Percentiles rank a stretch among this genome's conserved stretches.
Evolutionary conservation across 2,329 filamentous ascomycete genomes (phyloP).

Genomic region (Talaromyces sp.): DNA sequence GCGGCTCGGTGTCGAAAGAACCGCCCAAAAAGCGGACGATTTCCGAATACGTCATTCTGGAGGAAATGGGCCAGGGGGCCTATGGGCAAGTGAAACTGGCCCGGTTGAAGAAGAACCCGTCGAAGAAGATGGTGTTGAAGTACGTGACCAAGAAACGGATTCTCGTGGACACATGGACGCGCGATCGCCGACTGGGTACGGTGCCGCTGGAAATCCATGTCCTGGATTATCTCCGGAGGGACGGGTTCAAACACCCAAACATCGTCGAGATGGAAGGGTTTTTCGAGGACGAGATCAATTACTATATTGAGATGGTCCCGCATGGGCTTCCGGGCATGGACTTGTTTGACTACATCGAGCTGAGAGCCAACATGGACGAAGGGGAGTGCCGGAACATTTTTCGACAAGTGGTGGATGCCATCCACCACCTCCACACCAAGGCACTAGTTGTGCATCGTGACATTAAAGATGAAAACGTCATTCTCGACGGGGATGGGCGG

Average conservation of each 20-base stretch:
- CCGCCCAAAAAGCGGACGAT: conserved; percentile 69
- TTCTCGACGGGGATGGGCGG: conserved; percentile 87
- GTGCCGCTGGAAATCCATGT: conserved; percentile 97
- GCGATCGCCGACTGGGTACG: conserved; percentile 85
- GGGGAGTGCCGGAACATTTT: conserved; percentile 92
- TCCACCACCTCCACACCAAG: conserved; percentile 86
- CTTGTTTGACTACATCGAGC: conserved; percentile 96
- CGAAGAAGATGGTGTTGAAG: conserved; percentile 87
- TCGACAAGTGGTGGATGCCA: conserved; percentile 79
- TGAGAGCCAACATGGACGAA: conserved; percentile 95
- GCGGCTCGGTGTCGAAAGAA: conserved; percentile 23
- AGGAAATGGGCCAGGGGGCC: conserved; percentile 97
- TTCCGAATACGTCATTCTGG: conserved; percentile 81
- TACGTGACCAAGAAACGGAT: conserved; percentile 97
- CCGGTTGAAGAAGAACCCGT: conserved; percentile 68
- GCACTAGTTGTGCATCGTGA: conserved; percentile 92
- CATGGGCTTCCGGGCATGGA: conserved; percentile 97
- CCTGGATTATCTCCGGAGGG: conserved; percentile 80
- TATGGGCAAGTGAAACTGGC: conserved; percentile 97
- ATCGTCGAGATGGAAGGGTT: conserved; percentile 66
- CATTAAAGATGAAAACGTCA: conserved; percentile 98
- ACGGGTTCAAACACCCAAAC: conserved; percentile 58
- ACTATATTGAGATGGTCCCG: conserved; percentile 96
- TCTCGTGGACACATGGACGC: conserved; percentile 95
- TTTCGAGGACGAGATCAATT: conserved; percentile 65